Base-by-base conservation (phyloP, 805 yeast species). In the Suhomyces kilbournensis region DNA sequence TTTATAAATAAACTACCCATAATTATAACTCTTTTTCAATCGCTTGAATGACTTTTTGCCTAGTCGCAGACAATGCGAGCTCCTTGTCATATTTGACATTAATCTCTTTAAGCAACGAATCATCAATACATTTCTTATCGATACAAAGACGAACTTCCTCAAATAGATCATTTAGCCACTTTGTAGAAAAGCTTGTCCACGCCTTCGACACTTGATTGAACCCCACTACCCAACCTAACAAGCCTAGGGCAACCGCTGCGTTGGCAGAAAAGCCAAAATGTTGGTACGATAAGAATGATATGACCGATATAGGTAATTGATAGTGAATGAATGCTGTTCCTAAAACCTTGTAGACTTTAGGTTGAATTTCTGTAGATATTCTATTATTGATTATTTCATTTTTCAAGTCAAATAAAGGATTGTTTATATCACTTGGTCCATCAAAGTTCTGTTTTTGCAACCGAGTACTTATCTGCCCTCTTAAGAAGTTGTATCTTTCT, bases 181-280 rank as follows among this genome's bases (percentile, higher is more conserved):
- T 14, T 1, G 51, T 53, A 6, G 66, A 61, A 50, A 71, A 67
- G 0, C 44, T 44, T 26, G 64, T 67, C 79, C 79, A 75, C 4
- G 47, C 54, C 34, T 66, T 68, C 5, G 76, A 66, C 3, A 75
- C 77, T 38, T 70, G 65, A 51, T 74, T 74, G 58, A 75, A 72
- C 10, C 79, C 79, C 47, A 71, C 53, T 7, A 68, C 70, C 68
- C 72, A 66, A 0, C 79, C 79, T n/a, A 75, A 58, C 4, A 61
- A 54, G 4, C 63, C 67, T 5, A 75, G 55, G 0, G 78, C 76
- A 35, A 64, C 48, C 0, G 74, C 67, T 14, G 68, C 59, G 43
- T 75, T 69, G 2, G 61, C 48, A 2, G 67, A 60, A 48, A 74
- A 63, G 2, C 65, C 76, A 55, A 75, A 71, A 55, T 62, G 65